Conservation (phyloP, 1,139 yeast genomes). For the Lodderomyces theae region DNA sequence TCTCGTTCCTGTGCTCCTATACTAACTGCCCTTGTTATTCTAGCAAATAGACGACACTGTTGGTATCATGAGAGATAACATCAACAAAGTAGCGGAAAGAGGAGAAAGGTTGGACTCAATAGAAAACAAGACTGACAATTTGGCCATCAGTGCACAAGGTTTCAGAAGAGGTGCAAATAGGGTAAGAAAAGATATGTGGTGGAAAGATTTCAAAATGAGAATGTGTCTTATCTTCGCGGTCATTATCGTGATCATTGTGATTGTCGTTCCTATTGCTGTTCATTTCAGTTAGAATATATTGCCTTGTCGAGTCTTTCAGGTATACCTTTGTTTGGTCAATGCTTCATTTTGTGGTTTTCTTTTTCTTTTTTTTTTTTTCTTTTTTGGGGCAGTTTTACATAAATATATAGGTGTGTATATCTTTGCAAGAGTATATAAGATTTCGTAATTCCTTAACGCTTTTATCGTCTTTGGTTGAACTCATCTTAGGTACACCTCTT, state of each 20-base stretch:
- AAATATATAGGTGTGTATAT: no score
- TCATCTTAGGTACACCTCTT: no score
- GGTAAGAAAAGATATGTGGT: slow-evolving; percentile 99
- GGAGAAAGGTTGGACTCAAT: slow-evolving; percentile 93
- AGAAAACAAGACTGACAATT: slow-evolving; percentile 90
- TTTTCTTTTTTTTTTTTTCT: not conserved
- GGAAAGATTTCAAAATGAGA: slow-evolving; percentile 97
- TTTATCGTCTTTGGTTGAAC: no score
- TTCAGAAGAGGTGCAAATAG: slow-evolving; percentile 97
- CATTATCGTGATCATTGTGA: slow-evolving; percentile 77
- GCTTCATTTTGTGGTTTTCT: not conserved
- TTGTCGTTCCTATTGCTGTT: slow-evolving; percentile 91
- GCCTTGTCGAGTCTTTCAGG: no score
- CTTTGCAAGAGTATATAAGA: not conserved
- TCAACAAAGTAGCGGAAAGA: slow-evolving; percentile 90
- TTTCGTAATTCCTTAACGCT: not conserved
- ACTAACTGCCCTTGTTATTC: slow-evolving; percentile 17
- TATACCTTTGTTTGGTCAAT: no score
- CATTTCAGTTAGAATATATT: slow-evolving; percentile 53
- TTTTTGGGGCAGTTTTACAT: not conserved
- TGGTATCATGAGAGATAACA: slow-evolving; percentile 96
- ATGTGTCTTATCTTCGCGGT: slow-evolving; percentile 82
- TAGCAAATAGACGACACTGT: slow-evolving; percentile 95
- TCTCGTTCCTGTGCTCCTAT: not conserved
- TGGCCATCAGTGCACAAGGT: slow-evolving; percentile 92